Evolutionary conservation across 148 eudicot genomes (phyloP), one percentile per base, ranked within the genome.

Genomic region (Spergularia marina): DNA sequence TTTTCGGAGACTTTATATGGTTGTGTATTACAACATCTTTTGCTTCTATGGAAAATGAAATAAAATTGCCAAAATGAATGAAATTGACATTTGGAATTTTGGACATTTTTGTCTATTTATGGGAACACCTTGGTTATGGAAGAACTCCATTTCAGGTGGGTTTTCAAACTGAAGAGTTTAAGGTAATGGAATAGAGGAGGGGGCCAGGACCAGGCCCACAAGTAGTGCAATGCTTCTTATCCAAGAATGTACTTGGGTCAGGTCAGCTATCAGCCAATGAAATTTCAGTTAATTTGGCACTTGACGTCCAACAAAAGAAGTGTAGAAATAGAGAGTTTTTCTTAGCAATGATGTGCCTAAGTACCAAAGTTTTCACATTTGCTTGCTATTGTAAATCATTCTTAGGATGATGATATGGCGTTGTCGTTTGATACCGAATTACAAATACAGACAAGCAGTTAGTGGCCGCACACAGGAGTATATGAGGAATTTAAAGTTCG

Each of bases 121-220:
- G 57, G 71, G 36, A 40, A 47, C 53, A 39, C 65, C 17, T 41
- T 66, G 52, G 12, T 55, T 15, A 56, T 65, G 58, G 15, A 72
- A 72, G 59, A 58, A 56, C 57, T 18, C 18, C 40, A 56, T 53
- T 56, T 68, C 18, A n/a, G 52, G 49, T 34, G 72, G 68, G 11
- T 68, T 21, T 65, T 63, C 51, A 44, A 61, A 16, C 44, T 72
- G 69, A 15, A 60, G 64, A n/a, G 21, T 39, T 63, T 71, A 71
- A 78, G 75, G 75, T 71, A 63, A 53, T 72, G 66, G 56, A 21
- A 64, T 30, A 20, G 64, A 63, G 18, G 21, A 15, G 47, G 68
- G 70, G 72, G 5, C 66, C 66, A 60, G 17, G 15, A 25, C 66
- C 34, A 13, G 12, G 44, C 13, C 36, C 5, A 76, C 44, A 56